Percentiles rank a stretch among this genome's conserved stretches.
Conservation (phyloP, 805 yeast species). For the Candida lessepsii region DNA sequence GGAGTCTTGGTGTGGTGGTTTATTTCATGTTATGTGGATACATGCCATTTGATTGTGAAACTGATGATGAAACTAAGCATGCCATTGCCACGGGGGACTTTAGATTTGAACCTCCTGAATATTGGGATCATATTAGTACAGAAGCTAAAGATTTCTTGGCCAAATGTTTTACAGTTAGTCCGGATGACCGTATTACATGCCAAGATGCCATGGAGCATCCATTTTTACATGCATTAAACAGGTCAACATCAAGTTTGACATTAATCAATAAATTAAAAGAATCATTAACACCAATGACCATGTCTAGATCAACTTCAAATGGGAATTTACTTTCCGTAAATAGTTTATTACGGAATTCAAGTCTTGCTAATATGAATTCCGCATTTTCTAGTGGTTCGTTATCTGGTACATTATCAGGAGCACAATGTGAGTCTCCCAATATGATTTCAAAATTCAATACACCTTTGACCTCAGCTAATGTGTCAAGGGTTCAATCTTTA, state of each 20-base stretch:
- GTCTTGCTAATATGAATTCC: too few species aligned
- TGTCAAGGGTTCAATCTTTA: slow-evolving; percentile 13
- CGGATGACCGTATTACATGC: slow-evolving; percentile 47
- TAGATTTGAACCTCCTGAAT: slow-evolving; percentile 58
- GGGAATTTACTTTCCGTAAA: background rate
- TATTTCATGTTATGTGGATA: slow-evolving; percentile 73
- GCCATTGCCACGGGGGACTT: slow-evolving; percentile 62
- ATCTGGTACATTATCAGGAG: slow-evolving; percentile 21
- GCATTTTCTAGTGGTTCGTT: background rate
- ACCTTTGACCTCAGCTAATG: slow-evolving; percentile 16
- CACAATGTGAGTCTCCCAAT: slow-evolving; percentile 27
- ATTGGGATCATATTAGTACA: slow-evolving; percentile 50
- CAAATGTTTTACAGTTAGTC: slow-evolving; percentile 50
- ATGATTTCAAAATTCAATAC: slow-evolving; percentile 25
- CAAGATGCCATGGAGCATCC: slow-evolving; percentile 13
- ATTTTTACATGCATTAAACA: slow-evolving; percentile 7
- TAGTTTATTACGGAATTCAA: background rate
- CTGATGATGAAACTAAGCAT: slow-evolving; percentile 62
- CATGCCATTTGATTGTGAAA: slow-evolving; percentile 76
- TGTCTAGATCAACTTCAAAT: background rate
- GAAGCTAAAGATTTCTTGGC: slow-evolving; percentile 60
- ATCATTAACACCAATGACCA: slow-evolving; percentile 3
- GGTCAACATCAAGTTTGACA: slow-evolving; percentile 11
- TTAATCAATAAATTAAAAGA: slow-evolving; percentile 12
- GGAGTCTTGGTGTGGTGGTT: slow-evolving; percentile 75